A percentile compares a stretch with the other conserved stretches of the same genome.
Conservation (phyloP, 1,284 basidiomycete genomes). For the Hymenochaete sp. region DNA sequence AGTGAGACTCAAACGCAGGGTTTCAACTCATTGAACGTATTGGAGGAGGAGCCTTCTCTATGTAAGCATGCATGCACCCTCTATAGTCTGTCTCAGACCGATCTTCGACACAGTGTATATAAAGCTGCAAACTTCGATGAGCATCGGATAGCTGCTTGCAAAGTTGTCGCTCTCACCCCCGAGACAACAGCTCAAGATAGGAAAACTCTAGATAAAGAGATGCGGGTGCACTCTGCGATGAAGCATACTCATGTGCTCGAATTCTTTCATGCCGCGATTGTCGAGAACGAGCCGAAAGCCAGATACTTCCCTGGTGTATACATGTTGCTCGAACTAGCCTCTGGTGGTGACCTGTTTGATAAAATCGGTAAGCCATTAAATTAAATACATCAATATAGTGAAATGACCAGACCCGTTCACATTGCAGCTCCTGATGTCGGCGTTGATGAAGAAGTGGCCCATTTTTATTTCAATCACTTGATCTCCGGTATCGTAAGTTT, state of each 20-base stretch:
- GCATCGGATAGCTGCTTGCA: constrained; percentile 74
- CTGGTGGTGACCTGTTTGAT: constrained; percentile 94
- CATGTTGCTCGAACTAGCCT: constrained; percentile 88
- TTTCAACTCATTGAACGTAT: constrained; percentile 68
- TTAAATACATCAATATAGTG: neutral
- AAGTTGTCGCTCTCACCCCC: constrained; percentile 60
- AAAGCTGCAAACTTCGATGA: constrained; percentile 65
- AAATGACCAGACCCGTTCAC: neutral
- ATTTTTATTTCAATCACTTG: constrained; percentile 90
- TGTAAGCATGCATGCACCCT: constrained; percentile 34
- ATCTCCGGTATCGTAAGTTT: constrained; percentile 62
- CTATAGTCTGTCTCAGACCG: constrained; percentile 1
- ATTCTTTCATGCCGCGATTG: constrained; percentile 70
- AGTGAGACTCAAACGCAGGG: constrained; percentile 32
- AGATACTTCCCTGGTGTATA: constrained; percentile 75
- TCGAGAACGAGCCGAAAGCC: constrained; percentile 56
- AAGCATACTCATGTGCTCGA: constrained; percentile 82
- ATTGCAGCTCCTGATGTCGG: constrained; percentile 78
- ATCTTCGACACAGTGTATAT: constrained; percentile 53
- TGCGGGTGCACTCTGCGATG: constrained; percentile 79
- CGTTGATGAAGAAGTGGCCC: constrained; percentile 80
- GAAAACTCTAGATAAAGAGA: constrained; percentile 88
- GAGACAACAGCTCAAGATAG: constrained; percentile 55
- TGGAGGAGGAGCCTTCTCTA: constrained; percentile 80
- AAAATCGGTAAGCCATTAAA: constrained; percentile 70